Evolutionary conservation across 176 grass and related monocot genomes (phyloP).

Genomic region (Phoenix roebelenii): DNA sequence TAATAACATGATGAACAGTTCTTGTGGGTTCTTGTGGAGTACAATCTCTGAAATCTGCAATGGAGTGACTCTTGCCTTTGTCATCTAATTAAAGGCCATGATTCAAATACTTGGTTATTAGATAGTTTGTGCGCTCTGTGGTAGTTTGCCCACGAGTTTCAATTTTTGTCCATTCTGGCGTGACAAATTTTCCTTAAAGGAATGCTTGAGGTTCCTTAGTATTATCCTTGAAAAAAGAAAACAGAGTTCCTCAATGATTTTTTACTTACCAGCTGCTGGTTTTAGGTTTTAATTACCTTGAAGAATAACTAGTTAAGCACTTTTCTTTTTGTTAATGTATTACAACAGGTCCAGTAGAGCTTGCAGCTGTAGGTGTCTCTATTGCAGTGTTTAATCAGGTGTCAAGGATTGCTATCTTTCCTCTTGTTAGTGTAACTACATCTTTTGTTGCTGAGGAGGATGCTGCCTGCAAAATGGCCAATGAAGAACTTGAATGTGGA

Average conservation of each 20-base stretch:
- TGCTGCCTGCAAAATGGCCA: conserved; percentile 8
- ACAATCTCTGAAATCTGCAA: no score
- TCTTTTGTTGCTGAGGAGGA: conserved; percentile 86
- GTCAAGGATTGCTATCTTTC: conserved; percentile 88
- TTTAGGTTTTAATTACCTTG: conserved; percentile 4
- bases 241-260: no score
- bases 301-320: background rate
- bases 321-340: background rate
- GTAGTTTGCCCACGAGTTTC: background rate
- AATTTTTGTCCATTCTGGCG: background rate
- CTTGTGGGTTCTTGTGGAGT: no score
- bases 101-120: no score
- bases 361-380: conserved; percentile 72
- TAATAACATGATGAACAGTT: no score
- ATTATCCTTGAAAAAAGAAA: no score
- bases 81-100: no score
- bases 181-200: background rate
- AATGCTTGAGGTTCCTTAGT: no score
- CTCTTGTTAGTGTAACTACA: conserved; percentile 77
- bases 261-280: background rate
- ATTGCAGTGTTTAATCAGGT: conserved; percentile 85
- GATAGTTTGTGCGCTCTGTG: background rate
- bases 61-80: no score
- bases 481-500: conserved; percentile 8
- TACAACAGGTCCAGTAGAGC: conserved; percentile 55